Conservation (phyloP, 495 filamentous ascomycete species). For the Aspergillus bertholletiae region DNA sequence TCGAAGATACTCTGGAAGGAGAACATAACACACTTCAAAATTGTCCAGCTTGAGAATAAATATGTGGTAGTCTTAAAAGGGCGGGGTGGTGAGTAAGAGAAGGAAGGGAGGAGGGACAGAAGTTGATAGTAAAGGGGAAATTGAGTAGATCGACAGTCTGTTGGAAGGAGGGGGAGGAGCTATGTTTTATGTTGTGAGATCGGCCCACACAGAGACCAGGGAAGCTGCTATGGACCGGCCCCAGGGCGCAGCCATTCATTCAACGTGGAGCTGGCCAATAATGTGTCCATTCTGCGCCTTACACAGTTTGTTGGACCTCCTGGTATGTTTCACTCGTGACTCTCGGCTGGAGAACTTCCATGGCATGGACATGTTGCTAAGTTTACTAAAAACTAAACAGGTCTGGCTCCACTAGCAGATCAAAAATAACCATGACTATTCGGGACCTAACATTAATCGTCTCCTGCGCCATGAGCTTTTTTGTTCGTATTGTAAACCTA, state of each 20-base stretch:
- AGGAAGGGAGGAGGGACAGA: slow-evolving; percentile 1
- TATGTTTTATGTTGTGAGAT: slow-evolving; percentile 28
- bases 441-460: not conserved
- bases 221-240: slow-evolving; percentile 22
- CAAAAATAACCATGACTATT: slow-evolving; percentile 8
- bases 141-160: slow-evolving; percentile 18
- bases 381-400: not conserved
- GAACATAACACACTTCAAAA: not conserved
- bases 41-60: not conserved
- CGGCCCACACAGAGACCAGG: slow-evolving; percentile 23
- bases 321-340: slow-evolving; percentile 24
- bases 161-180: slow-evolving; percentile 21
- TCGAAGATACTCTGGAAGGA: not conserved
- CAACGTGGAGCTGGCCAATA: slow-evolving; percentile 20
- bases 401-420: slow-evolving; percentile 9
- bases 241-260: slow-evolving; percentile 12
- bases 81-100: not conserved
- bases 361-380: not conserved
- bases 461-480: not conserved
- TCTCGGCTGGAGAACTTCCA: slow-evolving; percentile 1
- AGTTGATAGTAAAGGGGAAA: slow-evolving; percentile 1
- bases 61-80: not conserved
- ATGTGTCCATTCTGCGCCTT: slow-evolving; percentile 20
- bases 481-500: too few relatives aligned
- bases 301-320: slow-evolving; percentile 12